Conservation (phyloP, 108 stramenopile species). For the Epithemia pelagica region DNA sequence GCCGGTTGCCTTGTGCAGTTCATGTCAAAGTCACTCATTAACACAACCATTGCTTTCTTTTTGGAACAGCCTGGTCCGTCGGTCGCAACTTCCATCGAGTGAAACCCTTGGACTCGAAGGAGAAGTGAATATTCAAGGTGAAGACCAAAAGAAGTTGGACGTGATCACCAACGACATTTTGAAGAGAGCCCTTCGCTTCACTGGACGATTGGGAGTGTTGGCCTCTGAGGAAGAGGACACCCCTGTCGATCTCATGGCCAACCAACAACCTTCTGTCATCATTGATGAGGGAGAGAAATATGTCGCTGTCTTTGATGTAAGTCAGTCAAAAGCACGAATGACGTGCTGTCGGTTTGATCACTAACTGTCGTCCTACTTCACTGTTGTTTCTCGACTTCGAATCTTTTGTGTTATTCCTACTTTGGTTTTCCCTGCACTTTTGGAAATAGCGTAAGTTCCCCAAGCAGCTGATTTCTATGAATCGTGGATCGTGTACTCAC, state of each 20-base stretch:
- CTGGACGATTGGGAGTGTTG: slow-evolving; percentile 64
- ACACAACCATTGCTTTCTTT: no score
- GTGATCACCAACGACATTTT: slow-evolving; percentile 92
- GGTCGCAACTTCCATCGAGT: slow-evolving; percentile 51
- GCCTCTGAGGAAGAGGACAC: slow-evolving; percentile 77
- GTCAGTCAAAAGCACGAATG: no score
- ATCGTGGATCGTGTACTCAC: no score
- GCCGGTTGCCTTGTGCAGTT: no score
- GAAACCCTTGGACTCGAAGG: slow-evolving; percentile 58
- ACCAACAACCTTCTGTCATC: slow-evolving; percentile 2
- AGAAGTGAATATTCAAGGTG: slow-evolving; percentile 72
- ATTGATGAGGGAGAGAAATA: slow-evolving; percentile 55
- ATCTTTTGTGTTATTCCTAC: no score
- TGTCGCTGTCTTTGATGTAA: slow-evolving; percentile 78
- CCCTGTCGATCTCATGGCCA: slow-evolving; percentile 38
- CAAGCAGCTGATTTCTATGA: no score
- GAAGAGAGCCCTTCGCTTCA: slow-evolving; percentile 85
- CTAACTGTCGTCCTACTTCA: background rate
- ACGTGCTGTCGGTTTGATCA: background rate
- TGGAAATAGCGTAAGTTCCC: no score
- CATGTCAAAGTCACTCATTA: no score
- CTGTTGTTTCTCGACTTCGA: no score
- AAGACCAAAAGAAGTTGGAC: slow-evolving; percentile 89
- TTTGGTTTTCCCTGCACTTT: no score
- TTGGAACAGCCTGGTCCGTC: slow-evolving; percentile 29